Evolutionary conservation across 2,329 filamentous ascomycete genomes (phyloP).

Genomic region (Fusarium graminum): DNA sequence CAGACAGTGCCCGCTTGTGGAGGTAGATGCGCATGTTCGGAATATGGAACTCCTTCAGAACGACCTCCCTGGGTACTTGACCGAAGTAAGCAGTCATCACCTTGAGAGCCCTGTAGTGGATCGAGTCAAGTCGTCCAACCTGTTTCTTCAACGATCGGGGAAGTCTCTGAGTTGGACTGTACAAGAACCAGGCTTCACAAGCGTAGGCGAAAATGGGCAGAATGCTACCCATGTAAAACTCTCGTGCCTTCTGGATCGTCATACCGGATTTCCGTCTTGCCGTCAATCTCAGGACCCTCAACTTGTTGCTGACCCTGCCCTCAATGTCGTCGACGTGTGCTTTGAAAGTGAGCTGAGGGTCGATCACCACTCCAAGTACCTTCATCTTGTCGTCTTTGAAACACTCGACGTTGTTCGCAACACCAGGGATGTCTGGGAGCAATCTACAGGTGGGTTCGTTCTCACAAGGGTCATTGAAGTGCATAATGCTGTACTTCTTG

Average conservation of each 20-base stretch:
- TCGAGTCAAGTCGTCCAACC: not conserved
- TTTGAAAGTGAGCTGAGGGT: not conserved
- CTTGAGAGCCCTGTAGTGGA: constrained; percentile 14
- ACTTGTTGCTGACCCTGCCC: not conserved
- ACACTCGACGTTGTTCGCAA: not conserved
- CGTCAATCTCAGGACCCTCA: not conserved
- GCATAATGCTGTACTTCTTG: not conserved
- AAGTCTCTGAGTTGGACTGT: not conserved
- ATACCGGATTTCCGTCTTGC: not conserved
- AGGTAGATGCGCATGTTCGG: constrained; percentile 6
- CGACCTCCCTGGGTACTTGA: not conserved
- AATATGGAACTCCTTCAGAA: constrained; percentile 25
- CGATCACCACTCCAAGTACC: constrained; percentile 8
- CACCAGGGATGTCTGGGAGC: not conserved
- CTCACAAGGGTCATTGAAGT: not conserved
- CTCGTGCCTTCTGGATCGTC: not conserved
- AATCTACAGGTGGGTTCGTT: not conserved
- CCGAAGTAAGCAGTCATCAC: constrained; percentile 8
- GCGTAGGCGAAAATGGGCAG: constrained; percentile 15
- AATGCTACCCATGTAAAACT: constrained; percentile 13
- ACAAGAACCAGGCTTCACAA: constrained; percentile 16
- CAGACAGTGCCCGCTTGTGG: not conserved
- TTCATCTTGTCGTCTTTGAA: not conserved
- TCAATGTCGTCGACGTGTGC: not conserved
- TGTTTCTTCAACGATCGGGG: not conserved